These are phyloP conservation scores for Aschersonia sp. DNA, from an alignment of 2,329 filamentous ascomycete species.

Conservation along the genomic window DNA sequence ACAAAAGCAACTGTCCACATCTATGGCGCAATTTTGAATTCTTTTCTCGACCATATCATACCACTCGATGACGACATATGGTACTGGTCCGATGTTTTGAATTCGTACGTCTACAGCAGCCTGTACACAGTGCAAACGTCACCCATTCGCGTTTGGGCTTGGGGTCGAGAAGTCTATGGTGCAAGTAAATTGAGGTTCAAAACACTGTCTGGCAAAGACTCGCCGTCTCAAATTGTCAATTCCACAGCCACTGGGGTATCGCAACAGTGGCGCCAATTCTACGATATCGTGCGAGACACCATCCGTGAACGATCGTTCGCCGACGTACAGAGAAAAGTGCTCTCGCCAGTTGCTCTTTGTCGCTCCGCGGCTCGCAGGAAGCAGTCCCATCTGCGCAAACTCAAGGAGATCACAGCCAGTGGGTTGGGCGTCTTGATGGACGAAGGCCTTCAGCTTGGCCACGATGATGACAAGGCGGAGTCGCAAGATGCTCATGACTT, in stretches of 20 bases:
- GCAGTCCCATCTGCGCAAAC: conserved; percentile 52
- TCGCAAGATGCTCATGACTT: conserved; percentile 35
- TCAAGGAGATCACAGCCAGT: conserved; percentile 71
- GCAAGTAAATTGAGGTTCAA: conserved; percentile 38
- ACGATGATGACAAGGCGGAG: conserved; percentile 42
- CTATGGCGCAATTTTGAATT: conserved; percentile 67
- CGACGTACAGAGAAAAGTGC: conserved; percentile 55
- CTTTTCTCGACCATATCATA: conserved; percentile 69
- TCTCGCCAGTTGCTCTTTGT: conserved; percentile 66
- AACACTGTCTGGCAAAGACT: conserved; percentile 14
- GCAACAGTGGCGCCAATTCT: conserved; percentile 55
- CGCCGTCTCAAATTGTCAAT: conserved; percentile 17
- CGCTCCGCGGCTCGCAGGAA: conserved; percentile 64
- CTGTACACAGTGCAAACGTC: conserved; percentile 80
- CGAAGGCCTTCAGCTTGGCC: conserved; percentile 60
- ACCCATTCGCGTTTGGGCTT: conserved; percentile 59
- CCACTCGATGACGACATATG: conserved; percentile 75
- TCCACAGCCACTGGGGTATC: conserved; percentile 25
- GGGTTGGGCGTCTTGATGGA: conserved; percentile 79
- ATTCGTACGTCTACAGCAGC: conserved; percentile 63
- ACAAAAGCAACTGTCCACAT: conserved; percentile 88
- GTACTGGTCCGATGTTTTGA: conserved; percentile 88
- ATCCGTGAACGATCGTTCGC: conserved; percentile 58
- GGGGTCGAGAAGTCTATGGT: conserved; percentile 54
- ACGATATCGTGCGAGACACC: conserved; percentile 63